These are phyloP conservation scores for Rhinocladiella similis DNA, from an alignment of 2,329 filamentous ascomycete species.

Conservation along the genomic window DNA sequence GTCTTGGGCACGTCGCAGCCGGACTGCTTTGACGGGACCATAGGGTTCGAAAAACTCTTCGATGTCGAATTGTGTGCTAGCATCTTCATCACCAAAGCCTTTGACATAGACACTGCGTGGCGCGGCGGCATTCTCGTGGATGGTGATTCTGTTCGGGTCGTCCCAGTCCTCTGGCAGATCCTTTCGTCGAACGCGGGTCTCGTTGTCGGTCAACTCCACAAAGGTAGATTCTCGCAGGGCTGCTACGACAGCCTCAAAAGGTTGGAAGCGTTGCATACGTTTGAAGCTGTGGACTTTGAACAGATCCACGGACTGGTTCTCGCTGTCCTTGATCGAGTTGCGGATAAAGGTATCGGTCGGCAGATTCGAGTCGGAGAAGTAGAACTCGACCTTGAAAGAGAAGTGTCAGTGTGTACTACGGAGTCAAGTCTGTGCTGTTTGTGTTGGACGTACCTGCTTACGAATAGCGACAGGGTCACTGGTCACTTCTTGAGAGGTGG, in stretches of 20 bases:
- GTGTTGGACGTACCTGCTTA: constrained; percentile 63
- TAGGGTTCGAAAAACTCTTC: constrained; percentile 86
- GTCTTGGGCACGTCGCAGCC: constrained; percentile 74
- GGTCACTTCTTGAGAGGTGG: constrained; percentile 66
- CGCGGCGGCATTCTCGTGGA: constrained; percentile 66
- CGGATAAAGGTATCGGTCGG: constrained; percentile 86
- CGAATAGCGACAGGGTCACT: constrained; percentile 79
- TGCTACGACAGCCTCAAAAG: constrained; percentile 77
- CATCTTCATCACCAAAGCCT: constrained; percentile 84
- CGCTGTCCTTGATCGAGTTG: constrained; percentile 70
- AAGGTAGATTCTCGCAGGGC: constrained; percentile 76
- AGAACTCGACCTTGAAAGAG: constrained; percentile 76
- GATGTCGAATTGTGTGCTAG: constrained; percentile 86
- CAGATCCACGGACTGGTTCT: constrained; percentile 80
- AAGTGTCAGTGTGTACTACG: not conserved
- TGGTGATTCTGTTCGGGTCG: constrained; percentile 53
- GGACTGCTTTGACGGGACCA: constrained; percentile 77
- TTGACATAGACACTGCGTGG: constrained; percentile 84
- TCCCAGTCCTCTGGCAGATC: constrained; percentile 56
- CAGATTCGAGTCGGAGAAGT: constrained; percentile 91
- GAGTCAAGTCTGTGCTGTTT: not conserved
- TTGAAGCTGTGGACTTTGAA: constrained; percentile 82
- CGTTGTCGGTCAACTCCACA: constrained; percentile 71
- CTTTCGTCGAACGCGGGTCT: constrained; percentile 76
- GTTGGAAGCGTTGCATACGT: constrained; percentile 94